Evolutionary conservation across 2,329 filamentous ascomycete species (phyloP).

Genomic region (Trichoderma koningii): DNA sequence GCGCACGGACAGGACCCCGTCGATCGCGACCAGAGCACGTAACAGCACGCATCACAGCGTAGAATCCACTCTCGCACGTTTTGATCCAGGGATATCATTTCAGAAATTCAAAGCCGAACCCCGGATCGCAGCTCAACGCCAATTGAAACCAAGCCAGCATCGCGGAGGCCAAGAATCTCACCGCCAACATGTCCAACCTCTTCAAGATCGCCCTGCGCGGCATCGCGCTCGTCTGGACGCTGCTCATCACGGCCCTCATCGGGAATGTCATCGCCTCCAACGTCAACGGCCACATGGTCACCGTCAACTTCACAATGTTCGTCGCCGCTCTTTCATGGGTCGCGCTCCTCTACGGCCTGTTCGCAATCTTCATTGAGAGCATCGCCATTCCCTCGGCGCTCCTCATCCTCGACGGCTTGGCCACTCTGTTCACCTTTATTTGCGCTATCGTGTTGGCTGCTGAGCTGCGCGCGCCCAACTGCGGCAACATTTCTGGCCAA

Average conservation of each 20-base stretch:
- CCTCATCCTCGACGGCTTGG: constrained; percentile 58
- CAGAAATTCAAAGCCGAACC: neutral
- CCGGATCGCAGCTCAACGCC: neutral
- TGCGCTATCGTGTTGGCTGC: constrained; percentile 70
- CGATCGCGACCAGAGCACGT: neutral
- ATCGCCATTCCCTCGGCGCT: constrained; percentile 56
- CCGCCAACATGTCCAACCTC: constrained; percentile 39
- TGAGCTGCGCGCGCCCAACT: constrained; percentile 69
- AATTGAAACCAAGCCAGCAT: neutral
- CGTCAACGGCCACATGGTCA: constrained; percentile 45
- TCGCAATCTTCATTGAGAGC: constrained; percentile 55
- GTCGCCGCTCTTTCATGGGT: constrained; percentile 67
- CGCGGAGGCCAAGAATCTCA: neutral
- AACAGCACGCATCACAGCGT: neutral
- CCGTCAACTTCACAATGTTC: constrained; percentile 70
- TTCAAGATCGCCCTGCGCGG: constrained; percentile 51
- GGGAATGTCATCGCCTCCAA: constrained; percentile 60
- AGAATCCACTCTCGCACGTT: neutral
- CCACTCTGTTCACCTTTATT: constrained; percentile 70
- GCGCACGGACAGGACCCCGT: constrained; percentile 4
- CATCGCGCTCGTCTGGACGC: constrained; percentile 53
- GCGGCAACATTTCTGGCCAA: constrained; percentile 51
- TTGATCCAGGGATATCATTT: neutral
- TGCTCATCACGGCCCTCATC: constrained; percentile 58
- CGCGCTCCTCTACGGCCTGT: constrained; percentile 63